Conservation (phyloP, 2,329 filamentous ascomycete species). For the Colletotrichum falcatum region DNA sequence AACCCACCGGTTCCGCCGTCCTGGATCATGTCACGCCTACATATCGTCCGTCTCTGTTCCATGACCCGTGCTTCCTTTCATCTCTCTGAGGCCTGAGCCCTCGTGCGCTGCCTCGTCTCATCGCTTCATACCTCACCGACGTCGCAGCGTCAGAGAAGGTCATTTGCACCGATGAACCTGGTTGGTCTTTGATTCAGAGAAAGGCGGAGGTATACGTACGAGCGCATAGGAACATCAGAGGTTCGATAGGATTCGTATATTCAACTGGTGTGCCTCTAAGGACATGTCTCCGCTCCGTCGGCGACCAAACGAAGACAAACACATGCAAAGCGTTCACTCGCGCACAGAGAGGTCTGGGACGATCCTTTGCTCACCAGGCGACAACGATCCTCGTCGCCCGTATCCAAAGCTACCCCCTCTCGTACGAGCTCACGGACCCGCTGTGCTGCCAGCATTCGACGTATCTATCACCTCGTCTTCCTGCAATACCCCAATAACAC, state of each 20-base stretch:
- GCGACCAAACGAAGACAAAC: neutral
- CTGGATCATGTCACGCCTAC: slow-evolving; percentile 14
- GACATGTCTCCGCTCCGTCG: neutral
- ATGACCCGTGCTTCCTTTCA: slow-evolving; percentile 4
- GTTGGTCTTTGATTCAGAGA: neutral
- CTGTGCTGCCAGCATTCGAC: neutral
- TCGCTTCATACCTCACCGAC: slow-evolving; percentile 1
- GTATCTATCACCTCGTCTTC: neutral
- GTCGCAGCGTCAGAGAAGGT: neutral
- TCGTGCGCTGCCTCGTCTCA: neutral
- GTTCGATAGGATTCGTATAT: neutral
- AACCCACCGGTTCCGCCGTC: slow-evolving; percentile 30
- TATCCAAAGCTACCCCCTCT: neutral
- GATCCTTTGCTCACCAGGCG: neutral
- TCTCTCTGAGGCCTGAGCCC: neutral
- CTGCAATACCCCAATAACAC: neutral
- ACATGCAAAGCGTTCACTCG: neutral
- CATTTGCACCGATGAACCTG: neutral
- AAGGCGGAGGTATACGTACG: neutral
- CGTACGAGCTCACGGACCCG: neutral
- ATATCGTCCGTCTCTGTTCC: slow-evolving; percentile 7
- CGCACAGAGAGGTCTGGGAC: neutral
- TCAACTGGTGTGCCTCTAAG: neutral
- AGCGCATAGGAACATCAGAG: neutral
- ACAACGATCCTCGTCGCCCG: neutral